Evolutionary conservation across 495 filamentous ascomycete genomes (phyloP).

Genomic region (Hamigera avellanea): DNA sequence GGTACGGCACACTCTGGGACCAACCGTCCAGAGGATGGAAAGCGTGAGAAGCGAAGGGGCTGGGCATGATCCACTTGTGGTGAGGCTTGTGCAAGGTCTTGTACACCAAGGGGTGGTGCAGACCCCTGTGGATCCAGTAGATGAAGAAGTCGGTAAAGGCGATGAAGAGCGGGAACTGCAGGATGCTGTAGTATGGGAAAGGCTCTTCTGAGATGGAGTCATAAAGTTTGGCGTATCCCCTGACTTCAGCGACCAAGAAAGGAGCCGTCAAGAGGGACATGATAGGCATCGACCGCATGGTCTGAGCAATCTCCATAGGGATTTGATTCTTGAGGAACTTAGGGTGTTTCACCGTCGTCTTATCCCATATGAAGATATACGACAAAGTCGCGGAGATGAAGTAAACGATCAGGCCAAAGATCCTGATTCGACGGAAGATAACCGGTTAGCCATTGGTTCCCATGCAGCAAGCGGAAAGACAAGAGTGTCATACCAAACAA

Average conservation of each 20-base stretch:
- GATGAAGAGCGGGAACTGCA: slow-evolving; percentile 90
- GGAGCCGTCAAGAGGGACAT: slow-evolving; percentile 79
- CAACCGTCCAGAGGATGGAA: slow-evolving; percentile 95
- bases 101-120: slow-evolving; percentile 79
- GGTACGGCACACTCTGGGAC: slow-evolving; percentile 86
- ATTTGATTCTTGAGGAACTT: slow-evolving; percentile 96
- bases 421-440: slow-evolving; percentile 49
- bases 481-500: slow-evolving; percentile 61
- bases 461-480: not conserved
- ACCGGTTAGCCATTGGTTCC: slow-evolving; percentile 3
- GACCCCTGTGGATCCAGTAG: slow-evolving; percentile 88
- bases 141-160: slow-evolving; percentile 86
- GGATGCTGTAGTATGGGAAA: slow-evolving; percentile 60
- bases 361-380: slow-evolving; percentile 90
- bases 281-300: slow-evolving; percentile 59
- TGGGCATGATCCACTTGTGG: slow-evolving; percentile 99
- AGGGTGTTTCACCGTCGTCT: slow-evolving; percentile 76
- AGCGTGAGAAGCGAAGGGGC: slow-evolving; percentile 81
- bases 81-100: slow-evolving; percentile 89
- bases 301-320: slow-evolving; percentile 71
- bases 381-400: slow-evolving; percentile 74
- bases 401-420: slow-evolving; percentile 77
- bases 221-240: slow-evolving; percentile 82
- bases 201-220: slow-evolving; percentile 61
- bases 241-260: slow-evolving; percentile 74